Evolutionary conservation across 1,284 basidiomycete genomes (phyloP).

Genomic region (Termitomyces sp.): DNA sequence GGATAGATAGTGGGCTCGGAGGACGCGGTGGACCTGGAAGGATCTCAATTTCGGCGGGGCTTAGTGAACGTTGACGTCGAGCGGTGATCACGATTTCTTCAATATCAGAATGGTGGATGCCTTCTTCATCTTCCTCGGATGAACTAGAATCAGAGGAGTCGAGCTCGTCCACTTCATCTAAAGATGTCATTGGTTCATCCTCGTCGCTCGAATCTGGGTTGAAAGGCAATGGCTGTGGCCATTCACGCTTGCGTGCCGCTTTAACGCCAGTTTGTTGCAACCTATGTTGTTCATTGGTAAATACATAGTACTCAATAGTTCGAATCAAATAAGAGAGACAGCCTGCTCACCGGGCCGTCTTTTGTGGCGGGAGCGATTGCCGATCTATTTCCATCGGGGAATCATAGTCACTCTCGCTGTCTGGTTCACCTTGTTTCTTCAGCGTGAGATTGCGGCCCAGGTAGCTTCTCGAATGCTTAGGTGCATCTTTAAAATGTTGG

Average conservation of each 20-base stretch:
- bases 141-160: conserved; percentile 3
- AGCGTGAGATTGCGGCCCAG: conserved; percentile 14
- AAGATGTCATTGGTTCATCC: conserved; percentile 2
- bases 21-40: conserved; percentile 21
- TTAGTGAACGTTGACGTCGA: conserved; percentile 15
- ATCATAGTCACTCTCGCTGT: conserved; percentile 12
- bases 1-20: conserved; percentile 14
- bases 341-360: neutral
- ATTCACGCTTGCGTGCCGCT: conserved; percentile 19
- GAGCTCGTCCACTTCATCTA: conserved; percentile 8
- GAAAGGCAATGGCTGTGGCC: conserved; percentile 9
- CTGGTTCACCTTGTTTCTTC: conserved; percentile 6
- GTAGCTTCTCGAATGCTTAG: conserved; percentile 7
- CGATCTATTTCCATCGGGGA: conserved; percentile 14
- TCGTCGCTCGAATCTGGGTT: conserved; percentile 9
- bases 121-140: conserved; percentile 4
- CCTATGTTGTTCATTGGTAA: conserved; percentile 1
- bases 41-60: conserved; percentile 20
- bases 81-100: conserved; percentile 10
- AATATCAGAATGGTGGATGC: conserved; percentile 11
- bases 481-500: neutral
- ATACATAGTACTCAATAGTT: neutral
- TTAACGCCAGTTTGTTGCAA: conserved; percentile 12
- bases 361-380: neutral
- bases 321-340: neutral